Evolutionary conservation across 805 yeast genomes (phyloP).

Genomic region (Danielia reshetovae): DNA sequence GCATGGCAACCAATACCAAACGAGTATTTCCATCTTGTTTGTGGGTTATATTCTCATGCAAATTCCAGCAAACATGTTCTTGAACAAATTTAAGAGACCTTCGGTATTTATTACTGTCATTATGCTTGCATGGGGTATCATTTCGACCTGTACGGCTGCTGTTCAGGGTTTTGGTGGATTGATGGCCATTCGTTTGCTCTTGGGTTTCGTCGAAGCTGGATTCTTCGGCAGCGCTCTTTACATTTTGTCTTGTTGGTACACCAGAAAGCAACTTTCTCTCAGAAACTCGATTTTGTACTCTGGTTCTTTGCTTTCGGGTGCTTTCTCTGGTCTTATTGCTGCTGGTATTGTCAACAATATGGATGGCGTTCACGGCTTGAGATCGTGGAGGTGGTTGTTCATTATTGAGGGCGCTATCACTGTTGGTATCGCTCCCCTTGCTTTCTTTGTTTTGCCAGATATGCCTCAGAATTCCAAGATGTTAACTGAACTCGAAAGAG

Average conservation of each 20-base stretch:
- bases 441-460: constrained; percentile 48
- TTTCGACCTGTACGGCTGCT: constrained; percentile 47
- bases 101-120: constrained; percentile 45
- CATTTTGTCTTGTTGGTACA: constrained; percentile 54
- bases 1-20: constrained; percentile 43
- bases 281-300: constrained; percentile 49
- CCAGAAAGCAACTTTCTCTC: constrained; percentile 44
- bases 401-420: constrained; percentile 55
- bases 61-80: constrained; percentile 45
- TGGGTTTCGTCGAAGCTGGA: constrained; percentile 47
- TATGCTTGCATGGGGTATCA: constrained; percentile 50
- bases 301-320: constrained; percentile 51
- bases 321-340: constrained; percentile 52
- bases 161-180: constrained; percentile 43
- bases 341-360: constrained; percentile 47
- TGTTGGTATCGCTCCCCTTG: constrained; percentile 40
- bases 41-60: constrained; percentile 48
- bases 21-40: constrained; percentile 49
- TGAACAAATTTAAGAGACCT: constrained; percentile 47
- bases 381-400: constrained; percentile 53
- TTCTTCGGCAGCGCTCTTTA: constrained; percentile 46
- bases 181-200: constrained; percentile 42
- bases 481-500: constrained; percentile 43
- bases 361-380: constrained; percentile 16
- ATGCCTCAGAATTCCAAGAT: constrained; percentile 49